These are phyloP conservation scores for Penicillium lagena DNA, from an alignment of 495 filamentous ascomycete species.

Conservation along the genomic window DNA sequence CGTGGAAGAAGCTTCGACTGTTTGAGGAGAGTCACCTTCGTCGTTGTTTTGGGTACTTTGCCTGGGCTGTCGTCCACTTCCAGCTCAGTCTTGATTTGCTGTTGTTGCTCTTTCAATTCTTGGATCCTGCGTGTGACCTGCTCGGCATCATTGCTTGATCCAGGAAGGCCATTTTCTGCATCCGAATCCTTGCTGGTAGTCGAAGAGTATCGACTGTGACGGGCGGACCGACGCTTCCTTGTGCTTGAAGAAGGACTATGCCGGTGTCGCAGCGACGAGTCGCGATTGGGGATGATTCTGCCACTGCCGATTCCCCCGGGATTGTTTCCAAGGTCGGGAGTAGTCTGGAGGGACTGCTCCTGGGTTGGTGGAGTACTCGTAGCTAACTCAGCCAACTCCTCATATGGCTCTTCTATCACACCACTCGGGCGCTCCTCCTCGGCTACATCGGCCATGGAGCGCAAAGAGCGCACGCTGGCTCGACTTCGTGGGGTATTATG, in stretches of 20 bases:
- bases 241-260: slow-evolving; percentile 37
- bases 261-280: slow-evolving; percentile 56
- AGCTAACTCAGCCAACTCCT: slow-evolving; percentile 7
- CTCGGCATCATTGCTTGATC: slow-evolving; percentile 31
- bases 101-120: slow-evolving; percentile 46
- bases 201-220: slow-evolving; percentile 34
- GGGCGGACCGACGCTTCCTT: slow-evolving; percentile 27
- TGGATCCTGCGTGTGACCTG: slow-evolving; percentile 44
- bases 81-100: slow-evolving; percentile 35
- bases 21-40: slow-evolving; percentile 9
- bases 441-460: slow-evolving; percentile 40
- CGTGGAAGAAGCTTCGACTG: slow-evolving; percentile 17
- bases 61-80: slow-evolving; percentile 28
- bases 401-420: slow-evolving; percentile 13
- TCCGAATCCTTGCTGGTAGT: slow-evolving; percentile 31
- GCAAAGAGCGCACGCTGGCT: slow-evolving; percentile 36
- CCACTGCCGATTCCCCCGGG: slow-evolving; percentile 43
- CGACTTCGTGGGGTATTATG: slow-evolving; percentile 31
- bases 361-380: slow-evolving; percentile 19
- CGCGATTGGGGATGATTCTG: slow-evolving; percentile 55
- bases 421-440: slow-evolving; percentile 26
- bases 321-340: slow-evolving; percentile 22
- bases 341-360: slow-evolving; percentile 20
- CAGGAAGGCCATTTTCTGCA: slow-evolving; percentile 25
- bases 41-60: slow-evolving; percentile 19